These are phyloP conservation scores for Fusarium heterosporum DNA, from an alignment of 2,329 filamentous ascomycete species.

Conservation along the genomic window DNA sequence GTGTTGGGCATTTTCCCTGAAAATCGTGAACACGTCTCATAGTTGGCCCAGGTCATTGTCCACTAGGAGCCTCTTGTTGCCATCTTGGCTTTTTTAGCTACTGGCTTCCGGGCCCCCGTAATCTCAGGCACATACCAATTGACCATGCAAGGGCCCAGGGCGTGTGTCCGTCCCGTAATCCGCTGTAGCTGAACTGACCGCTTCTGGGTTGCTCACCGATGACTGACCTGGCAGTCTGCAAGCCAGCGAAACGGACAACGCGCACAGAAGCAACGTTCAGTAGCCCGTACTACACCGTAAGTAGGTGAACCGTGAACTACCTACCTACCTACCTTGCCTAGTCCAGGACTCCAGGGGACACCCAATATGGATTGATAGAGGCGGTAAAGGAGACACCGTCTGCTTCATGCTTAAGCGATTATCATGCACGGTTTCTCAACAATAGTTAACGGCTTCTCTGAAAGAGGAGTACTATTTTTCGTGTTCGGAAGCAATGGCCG, in stretches of 20 bases:
- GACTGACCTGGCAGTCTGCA: slow-evolving; percentile 22
- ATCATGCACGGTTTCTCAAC: slow-evolving; percentile 13
- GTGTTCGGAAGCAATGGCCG: slow-evolving; percentile 20
- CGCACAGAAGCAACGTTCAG: slow-evolving; percentile 8
- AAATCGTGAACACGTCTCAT: slow-evolving; percentile 30
- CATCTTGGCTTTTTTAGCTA: slow-evolving; percentile 31
- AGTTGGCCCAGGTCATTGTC: slow-evolving; percentile 11
- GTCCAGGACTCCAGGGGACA: background rate
- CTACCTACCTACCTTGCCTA: background rate
- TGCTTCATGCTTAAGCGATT: slow-evolving; percentile 24
- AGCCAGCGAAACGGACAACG: slow-evolving; percentile 6
- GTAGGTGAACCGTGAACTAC: background rate
- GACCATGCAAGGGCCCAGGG: slow-evolving; percentile 43
- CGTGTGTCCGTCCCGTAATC: slow-evolving; percentile 2
- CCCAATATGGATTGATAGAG: slow-evolving; percentile 20
- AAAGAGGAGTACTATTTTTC: slow-evolving; percentile 10
- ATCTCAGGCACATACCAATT: slow-evolving; percentile 39
- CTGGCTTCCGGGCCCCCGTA: slow-evolving; percentile 11
- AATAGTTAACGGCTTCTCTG: background rate
- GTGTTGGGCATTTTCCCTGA: slow-evolving; percentile 1
- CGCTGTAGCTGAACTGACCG: slow-evolving; percentile 38
- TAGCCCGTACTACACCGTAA: slow-evolving; percentile 5
- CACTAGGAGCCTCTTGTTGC: slow-evolving; percentile 22
- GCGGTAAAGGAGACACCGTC: slow-evolving; percentile 30
- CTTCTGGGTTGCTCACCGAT: slow-evolving; percentile 33